These are phyloP conservation scores for Eutypa lata DNA, from an alignment of 2,329 filamentous ascomycete species.

Conservation along the genomic window DNA sequence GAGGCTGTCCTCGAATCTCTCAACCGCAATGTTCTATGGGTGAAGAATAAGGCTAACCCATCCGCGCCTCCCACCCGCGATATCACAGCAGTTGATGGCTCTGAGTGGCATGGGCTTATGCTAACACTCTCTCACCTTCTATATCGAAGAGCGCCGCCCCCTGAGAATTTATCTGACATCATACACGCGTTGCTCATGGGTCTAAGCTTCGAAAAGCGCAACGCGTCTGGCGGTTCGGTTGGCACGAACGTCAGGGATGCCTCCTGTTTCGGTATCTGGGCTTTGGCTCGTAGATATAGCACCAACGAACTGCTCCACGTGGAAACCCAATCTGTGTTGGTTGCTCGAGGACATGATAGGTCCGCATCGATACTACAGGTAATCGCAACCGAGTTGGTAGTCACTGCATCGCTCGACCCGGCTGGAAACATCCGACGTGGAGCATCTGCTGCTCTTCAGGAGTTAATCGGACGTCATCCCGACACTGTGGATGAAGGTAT, in stretches of 20 bases:
- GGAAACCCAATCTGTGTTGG: constrained; percentile 42
- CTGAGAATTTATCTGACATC: constrained; percentile 66
- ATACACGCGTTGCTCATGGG: constrained; percentile 75
- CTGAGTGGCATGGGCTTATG: constrained; percentile 90
- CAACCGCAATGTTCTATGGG: constrained; percentile 55
- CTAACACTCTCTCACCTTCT: constrained; percentile 83
- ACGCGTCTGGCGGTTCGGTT: constrained; percentile 76
- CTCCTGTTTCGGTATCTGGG: constrained; percentile 95
- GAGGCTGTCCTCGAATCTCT: constrained; percentile 77
- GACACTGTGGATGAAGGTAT: constrained; percentile 82
- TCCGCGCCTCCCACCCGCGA: constrained; percentile 46
- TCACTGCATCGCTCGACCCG: constrained; percentile 80
- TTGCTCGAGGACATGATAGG: constrained; percentile 34
- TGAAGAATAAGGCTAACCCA: constrained; percentile 33
- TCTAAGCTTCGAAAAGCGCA: constrained; percentile 84
- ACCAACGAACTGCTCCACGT: constrained; percentile 72
- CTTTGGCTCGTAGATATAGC: constrained; percentile 80
- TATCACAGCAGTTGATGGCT: constrained; percentile 71
- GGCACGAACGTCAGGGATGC: constrained; percentile 92
- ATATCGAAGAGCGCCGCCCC: constrained; percentile 78
- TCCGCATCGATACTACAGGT: constrained; percentile 64
- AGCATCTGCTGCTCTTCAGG: constrained; percentile 88
- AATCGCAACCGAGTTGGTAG: constrained; percentile 76
- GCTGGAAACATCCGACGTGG: constrained; percentile 91
- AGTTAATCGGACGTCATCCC: constrained; percentile 89